A percentile compares a stretch with the other conserved stretches of the same genome.
Evolutionary conservation across 805 yeast species (phyloP).

Genomic region (Candida lessepsii): DNA sequence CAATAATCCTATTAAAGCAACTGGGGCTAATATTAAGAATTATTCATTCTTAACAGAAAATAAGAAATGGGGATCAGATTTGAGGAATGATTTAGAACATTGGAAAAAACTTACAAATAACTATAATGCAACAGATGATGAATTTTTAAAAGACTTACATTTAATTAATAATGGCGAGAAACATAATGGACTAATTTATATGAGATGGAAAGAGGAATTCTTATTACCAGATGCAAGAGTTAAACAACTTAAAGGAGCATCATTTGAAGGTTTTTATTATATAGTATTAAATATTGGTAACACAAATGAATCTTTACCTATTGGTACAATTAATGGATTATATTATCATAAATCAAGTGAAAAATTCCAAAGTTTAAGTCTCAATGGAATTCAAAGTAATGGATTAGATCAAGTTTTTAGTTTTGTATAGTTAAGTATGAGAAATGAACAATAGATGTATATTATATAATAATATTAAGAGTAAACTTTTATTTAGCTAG

Average conservation of each 20-base stretch:
- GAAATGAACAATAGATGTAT: conserved; percentile 1
- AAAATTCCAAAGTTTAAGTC: conserved; percentile 72
- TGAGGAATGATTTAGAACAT: conserved; percentile 46
- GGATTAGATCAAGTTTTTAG: conserved; percentile 26
- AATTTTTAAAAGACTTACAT: conserved; percentile 26
- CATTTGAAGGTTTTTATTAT: conserved; percentile 91
- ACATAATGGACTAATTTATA: conserved; percentile 49
- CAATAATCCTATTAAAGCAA: conserved; percentile 39
- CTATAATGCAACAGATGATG: conserved; percentile 47
- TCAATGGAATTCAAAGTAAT: conserved; percentile 51
- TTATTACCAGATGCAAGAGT: conserved; percentile 74
- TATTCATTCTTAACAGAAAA: conserved; percentile 60
- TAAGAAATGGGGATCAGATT: conserved; percentile 52
- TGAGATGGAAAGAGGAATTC: conserved; percentile 95
- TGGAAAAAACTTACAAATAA: conserved; percentile 48
- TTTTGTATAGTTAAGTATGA: conserved; percentile 10
- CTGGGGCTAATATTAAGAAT: conserved; percentile 16
- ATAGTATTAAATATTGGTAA: conserved; percentile 71
- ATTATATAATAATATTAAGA: neutral
- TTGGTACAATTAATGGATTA: conserved; percentile 75
- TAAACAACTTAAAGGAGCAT: conserved; percentile 66
- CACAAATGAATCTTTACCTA: conserved; percentile 23
- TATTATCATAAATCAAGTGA: conserved; percentile 82
- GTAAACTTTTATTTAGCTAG: too few relatives aligned
- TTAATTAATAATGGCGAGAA: conserved; percentile 27